Percentiles rank a stretch among this genome's conserved stretches.
These are phyloP conservation scores for Candida argentea DNA, from an alignment of 805 yeast genomes.

Conservation along the genomic window DNA sequence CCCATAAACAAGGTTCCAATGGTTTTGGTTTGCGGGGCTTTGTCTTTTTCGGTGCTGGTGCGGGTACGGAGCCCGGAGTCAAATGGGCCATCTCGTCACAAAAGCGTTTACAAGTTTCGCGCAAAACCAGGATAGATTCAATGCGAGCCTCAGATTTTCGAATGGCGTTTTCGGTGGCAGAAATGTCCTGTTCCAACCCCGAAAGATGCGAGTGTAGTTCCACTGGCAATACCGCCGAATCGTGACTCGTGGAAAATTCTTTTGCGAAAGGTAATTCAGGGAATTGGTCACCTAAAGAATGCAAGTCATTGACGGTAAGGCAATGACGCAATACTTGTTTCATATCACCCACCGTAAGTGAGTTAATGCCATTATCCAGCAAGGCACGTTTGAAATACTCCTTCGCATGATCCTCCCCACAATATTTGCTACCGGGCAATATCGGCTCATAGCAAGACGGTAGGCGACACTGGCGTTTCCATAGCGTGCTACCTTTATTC, in stretches of 20 bases:
- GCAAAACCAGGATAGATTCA: no score
- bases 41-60: constrained; percentile 9
- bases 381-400: constrained; percentile 26
- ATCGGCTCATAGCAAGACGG: constrained; percentile 48
- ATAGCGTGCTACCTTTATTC: constrained; percentile 42
- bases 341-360: constrained; percentile 10
- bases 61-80: constrained; percentile 6
- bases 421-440: constrained; percentile 52
- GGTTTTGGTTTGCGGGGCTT: constrained; percentile 11
- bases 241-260: constrained; percentile 9
- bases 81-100: neutral
- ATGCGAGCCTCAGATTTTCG: no score
- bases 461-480: constrained; percentile 72
- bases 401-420: constrained; percentile 62
- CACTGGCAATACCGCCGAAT: constrained; percentile 11
- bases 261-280: constrained; percentile 33
- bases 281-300: constrained; percentile 21
- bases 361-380: constrained; percentile 7
- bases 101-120: no score
- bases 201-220: no score
- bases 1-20: constrained; percentile 48
- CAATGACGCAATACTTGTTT: constrained; percentile 17
- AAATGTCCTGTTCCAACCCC: no score
- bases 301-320: constrained; percentile 12
- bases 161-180: no score